phyloP scores from a whole-genome alignment of 1,139 yeast genomes.

The Lodderomyces parapsilosis region DNA sequence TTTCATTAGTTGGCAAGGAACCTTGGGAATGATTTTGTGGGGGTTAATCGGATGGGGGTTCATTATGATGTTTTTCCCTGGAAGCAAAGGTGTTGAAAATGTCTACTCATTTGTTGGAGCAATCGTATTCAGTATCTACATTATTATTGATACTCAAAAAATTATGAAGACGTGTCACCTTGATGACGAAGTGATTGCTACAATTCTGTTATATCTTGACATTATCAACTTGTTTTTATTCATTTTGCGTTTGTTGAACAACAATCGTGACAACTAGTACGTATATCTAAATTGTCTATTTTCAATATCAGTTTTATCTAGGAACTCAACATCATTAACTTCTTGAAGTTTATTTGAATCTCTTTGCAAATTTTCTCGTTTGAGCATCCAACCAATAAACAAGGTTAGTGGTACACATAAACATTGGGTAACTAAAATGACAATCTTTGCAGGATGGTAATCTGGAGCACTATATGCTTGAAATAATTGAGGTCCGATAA shows the following conservation, averaged over 20 bases:
- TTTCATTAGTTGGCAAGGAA: slow-evolving; percentile 71
- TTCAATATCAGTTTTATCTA: slow-evolving; percentile 37
- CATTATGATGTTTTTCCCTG: slow-evolving; percentile 67
- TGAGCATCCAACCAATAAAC: slow-evolving; percentile 25
- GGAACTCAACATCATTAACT: slow-evolving; percentile 24
- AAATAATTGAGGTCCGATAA: slow-evolving; percentile 43
- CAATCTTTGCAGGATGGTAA: slow-evolving; percentile 38
- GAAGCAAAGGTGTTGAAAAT: slow-evolving; percentile 18
- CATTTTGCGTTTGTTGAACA: slow-evolving; percentile 66
- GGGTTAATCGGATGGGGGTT: slow-evolving; percentile 73
- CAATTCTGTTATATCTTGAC: slow-evolving; percentile 76
- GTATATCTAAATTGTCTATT: slow-evolving; percentile 34
- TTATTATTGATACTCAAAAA: slow-evolving; percentile 78
- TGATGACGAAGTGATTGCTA: slow-evolving; percentile 82
- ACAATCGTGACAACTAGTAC: slow-evolving; percentile 25
- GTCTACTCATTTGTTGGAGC: slow-evolving; percentile 76
- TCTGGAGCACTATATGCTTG: slow-evolving; percentile 25
- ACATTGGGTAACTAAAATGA: slow-evolving; percentile 30
- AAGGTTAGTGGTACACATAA: slow-evolving; percentile 32
- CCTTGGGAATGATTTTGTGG: slow-evolving; percentile 61
- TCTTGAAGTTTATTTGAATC: slow-evolving; percentile 14
- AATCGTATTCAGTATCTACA: slow-evolving; percentile 66
- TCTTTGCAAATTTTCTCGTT: slow-evolving; percentile 25
- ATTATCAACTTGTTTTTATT: slow-evolving; percentile 76
- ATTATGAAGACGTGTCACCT: slow-evolving; percentile 79